phyloP scores from a whole-genome alignment of 1,284 basidiomycete genomes.

The Ceratobasidium sp. region DNA sequence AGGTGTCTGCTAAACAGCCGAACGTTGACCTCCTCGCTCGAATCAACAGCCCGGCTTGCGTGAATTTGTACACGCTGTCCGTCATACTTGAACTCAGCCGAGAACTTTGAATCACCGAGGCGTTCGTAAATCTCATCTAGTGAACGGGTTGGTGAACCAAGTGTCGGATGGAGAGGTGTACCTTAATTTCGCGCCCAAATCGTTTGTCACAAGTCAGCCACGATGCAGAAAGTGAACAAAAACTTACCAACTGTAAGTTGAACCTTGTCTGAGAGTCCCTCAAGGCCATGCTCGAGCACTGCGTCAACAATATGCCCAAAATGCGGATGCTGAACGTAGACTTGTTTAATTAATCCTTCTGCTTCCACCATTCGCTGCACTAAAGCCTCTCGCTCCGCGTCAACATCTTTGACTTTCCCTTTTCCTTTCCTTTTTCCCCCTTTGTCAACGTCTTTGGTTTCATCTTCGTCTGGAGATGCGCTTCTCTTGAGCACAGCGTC shows the following conservation, averaged over 20 bases:
- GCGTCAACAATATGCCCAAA: constrained; percentile 81
- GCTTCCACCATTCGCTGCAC: constrained; percentile 63
- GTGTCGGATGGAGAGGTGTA: constrained; percentile 73
- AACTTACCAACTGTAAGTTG: constrained; percentile 77
- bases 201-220: too few species aligned
- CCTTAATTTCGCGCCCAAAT: constrained; percentile 56
- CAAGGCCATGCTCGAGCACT: constrained; percentile 70
- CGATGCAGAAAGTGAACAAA: background rate
- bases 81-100: constrained; percentile 65
- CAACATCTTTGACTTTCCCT: constrained; percentile 58
- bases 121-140: constrained; percentile 84
- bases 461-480: background rate
- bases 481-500: background rate
- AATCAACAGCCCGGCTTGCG: constrained; percentile 61
- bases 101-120: constrained; percentile 73
- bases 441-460: background rate
- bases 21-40: constrained; percentile 59
- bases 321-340: constrained; percentile 90
- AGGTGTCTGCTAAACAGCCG: constrained; percentile 89
- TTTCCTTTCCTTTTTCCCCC: constrained; percentile 54
- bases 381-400: constrained; percentile 61
- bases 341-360: constrained; percentile 73
- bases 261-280: constrained; percentile 70
- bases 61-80: constrained; percentile 88
- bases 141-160: constrained; percentile 87